Evolutionary conservation across 1,284 basidiomycete genomes (phyloP).

Genomic region (Baeospora myosura): DNA sequence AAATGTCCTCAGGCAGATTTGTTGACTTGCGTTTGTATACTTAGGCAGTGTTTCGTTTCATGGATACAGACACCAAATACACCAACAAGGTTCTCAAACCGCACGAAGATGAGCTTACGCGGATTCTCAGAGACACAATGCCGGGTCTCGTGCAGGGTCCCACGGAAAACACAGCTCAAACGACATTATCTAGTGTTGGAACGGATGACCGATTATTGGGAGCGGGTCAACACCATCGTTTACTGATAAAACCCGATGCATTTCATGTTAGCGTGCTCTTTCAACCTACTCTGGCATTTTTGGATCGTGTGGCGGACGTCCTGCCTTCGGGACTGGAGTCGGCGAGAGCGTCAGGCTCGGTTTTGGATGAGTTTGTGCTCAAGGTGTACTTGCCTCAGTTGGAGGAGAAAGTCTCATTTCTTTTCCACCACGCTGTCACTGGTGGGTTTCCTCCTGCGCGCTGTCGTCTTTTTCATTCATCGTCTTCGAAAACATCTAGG

Average conservation of each 20-base stretch:
- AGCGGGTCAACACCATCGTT: slow-evolving; percentile 72
- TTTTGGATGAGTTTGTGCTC: slow-evolving; percentile 91
- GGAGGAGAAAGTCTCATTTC: slow-evolving; percentile 86
- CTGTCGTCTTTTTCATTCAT: slow-evolving; percentile 3
- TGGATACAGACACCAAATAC: slow-evolving; percentile 76
- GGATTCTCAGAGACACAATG: slow-evolving; percentile 83
- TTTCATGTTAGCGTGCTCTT: slow-evolving; percentile 95
- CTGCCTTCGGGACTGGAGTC: slow-evolving; percentile 72
- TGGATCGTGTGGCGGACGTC: slow-evolving; percentile 65
- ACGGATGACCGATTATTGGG: slow-evolving; percentile 68
- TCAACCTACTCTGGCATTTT: slow-evolving; percentile 85
- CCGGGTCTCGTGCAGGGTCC: slow-evolving; percentile 84
- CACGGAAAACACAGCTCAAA: slow-evolving; percentile 54
- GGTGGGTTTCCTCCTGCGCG: slow-evolving; percentile 36
- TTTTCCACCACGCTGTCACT: slow-evolving; percentile 83
- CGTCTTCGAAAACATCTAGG: slow-evolving; percentile 32
- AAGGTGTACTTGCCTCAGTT: slow-evolving; percentile 91
- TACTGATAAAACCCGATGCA: slow-evolving; percentile 85
- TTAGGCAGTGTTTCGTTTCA: slow-evolving; percentile 80
- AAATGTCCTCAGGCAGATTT: background rate
- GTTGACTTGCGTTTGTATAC: slow-evolving; percentile 25
- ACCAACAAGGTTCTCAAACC: slow-evolving; percentile 62
- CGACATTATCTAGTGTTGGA: slow-evolving; percentile 50
- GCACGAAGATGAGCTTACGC: slow-evolving; percentile 83
- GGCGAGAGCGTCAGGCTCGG: slow-evolving; percentile 62